A percentile compares a stretch with the other conserved stretches of the same genome.
These are phyloP conservation scores for Elsinoe australis DNA, from an alignment of 2,329 filamentous ascomycete species.

Conservation along the genomic window DNA sequence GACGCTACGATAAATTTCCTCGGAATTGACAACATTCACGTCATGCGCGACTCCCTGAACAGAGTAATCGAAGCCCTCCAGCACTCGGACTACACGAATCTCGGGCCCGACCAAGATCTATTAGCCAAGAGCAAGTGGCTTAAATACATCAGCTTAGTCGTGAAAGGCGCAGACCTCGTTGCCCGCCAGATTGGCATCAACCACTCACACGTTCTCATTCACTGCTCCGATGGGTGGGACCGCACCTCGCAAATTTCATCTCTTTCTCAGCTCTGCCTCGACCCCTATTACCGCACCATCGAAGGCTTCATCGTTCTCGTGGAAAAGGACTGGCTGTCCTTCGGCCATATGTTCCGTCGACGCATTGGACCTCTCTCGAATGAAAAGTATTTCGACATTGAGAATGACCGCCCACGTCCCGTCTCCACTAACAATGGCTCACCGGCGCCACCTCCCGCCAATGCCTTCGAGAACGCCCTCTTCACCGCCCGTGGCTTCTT, in stretches of 20 bases:
- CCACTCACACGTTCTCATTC: constrained; percentile 90
- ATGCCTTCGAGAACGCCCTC: constrained; percentile 77
- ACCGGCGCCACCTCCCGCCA: constrained; percentile 35
- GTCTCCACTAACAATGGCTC: constrained; percentile 46
- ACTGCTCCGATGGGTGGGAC: constrained; percentile 98
- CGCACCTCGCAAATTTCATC: constrained; percentile 91
- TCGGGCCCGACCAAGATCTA: constrained; percentile 73
- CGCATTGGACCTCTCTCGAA: constrained; percentile 81
- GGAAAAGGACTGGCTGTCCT: constrained; percentile 96
- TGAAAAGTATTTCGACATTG: constrained; percentile 88
- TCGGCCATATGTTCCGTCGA: constrained; percentile 94
- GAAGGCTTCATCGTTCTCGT: constrained; percentile 90
- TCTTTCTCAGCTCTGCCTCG: constrained; percentile 83
- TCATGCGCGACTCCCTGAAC: constrained; percentile 86
- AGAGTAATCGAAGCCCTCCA: constrained; percentile 85
- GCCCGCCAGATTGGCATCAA: constrained; percentile 81
- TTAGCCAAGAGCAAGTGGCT: constrained; percentile 83
- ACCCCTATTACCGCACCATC: constrained; percentile 89
- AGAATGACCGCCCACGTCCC: constrained; percentile 58
- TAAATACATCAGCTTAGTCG: constrained; percentile 74
- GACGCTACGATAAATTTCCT: constrained; percentile 87
- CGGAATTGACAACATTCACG: constrained; percentile 96
- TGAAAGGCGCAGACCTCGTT: constrained; percentile 79
- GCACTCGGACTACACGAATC: constrained; percentile 77
- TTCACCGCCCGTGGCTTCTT: constrained; percentile 79